phyloP scores from a whole-genome alignment of 2,329 filamentous ascomycete genomes.

The Phoma sp. region DNA sequence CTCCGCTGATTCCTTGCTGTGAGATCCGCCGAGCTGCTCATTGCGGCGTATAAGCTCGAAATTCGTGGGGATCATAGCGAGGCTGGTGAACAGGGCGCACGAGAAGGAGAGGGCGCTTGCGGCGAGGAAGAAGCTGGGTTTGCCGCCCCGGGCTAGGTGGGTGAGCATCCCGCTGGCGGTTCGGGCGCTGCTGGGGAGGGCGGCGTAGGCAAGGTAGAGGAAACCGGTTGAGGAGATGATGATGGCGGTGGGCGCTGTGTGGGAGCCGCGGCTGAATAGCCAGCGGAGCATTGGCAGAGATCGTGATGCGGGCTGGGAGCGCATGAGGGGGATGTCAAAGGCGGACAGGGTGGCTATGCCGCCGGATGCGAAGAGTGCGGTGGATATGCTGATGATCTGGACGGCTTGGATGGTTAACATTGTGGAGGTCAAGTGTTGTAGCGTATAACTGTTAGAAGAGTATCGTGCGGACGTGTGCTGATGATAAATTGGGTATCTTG shows the following conservation, averaged over 20 bases:
- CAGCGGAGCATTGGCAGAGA: slow-evolving; percentile 46
- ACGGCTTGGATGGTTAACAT: slow-evolving; percentile 23
- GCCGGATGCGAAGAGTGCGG: slow-evolving; percentile 42
- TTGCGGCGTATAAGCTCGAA: slow-evolving; percentile 34
- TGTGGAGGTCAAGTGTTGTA: not conserved
- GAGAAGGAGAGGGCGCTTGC: slow-evolving; percentile 28
- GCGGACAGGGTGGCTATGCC: slow-evolving; percentile 44
- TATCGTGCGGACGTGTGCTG: too few relatives aligned
- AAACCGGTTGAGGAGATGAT: slow-evolving; percentile 40
- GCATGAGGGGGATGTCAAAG: slow-evolving; percentile 41
- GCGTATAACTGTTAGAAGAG: too few relatives aligned
- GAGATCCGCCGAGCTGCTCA: slow-evolving; percentile 26
- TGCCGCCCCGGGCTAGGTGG: slow-evolving; percentile 11
- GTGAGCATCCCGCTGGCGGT: not conserved
- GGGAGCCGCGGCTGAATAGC: slow-evolving; percentile 49
- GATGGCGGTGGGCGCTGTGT: slow-evolving; percentile 42
- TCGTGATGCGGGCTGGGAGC: slow-evolving; percentile 47
- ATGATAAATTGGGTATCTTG: too few relatives aligned
- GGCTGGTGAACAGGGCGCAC: slow-evolving; percentile 27
- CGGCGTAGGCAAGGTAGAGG: slow-evolving; percentile 29
- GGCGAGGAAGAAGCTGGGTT: slow-evolving; percentile 16
- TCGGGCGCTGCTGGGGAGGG: slow-evolving; percentile 8
- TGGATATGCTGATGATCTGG: slow-evolving; percentile 39
- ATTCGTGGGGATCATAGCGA: slow-evolving; percentile 31
- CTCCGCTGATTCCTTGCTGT: slow-evolving; percentile 15